Conservation (phyloP, 176 grass and related monocot species). For the Bonia amplexicaulis region DNA sequence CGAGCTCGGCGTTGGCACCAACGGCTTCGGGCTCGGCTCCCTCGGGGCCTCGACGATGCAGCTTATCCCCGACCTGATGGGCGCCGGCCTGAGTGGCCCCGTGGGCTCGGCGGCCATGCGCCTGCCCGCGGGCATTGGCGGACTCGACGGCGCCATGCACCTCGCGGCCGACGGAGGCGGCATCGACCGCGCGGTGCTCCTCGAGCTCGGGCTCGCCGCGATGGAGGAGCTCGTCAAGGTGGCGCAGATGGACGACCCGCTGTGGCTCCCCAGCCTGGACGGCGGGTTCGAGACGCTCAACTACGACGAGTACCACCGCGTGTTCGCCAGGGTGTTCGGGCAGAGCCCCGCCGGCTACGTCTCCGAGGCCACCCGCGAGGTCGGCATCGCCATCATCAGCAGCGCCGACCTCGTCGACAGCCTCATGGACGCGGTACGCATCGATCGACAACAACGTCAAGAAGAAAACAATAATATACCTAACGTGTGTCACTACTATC, state of each 20-base stretch:
- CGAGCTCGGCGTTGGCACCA: slow-evolving; percentile 66
- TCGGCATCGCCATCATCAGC: slow-evolving; percentile 61
- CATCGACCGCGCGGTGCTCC: slow-evolving; percentile 49
- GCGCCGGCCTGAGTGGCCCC: neutral
- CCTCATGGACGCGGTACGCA: slow-evolving; percentile 81
- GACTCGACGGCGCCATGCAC: slow-evolving; percentile 31
- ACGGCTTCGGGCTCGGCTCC: slow-evolving; percentile 41
- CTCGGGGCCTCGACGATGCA: slow-evolving; percentile 37
- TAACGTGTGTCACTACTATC: neutral
- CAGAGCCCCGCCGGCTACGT: slow-evolving; percentile 50
- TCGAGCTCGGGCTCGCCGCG: slow-evolving; percentile 76
- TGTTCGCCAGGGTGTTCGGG: slow-evolving; percentile 48
- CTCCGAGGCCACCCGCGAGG: slow-evolving; percentile 69
- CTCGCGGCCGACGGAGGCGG: neutral
- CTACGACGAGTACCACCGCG: slow-evolving; percentile 62
- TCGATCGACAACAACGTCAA: neutral
- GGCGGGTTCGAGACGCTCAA: slow-evolving; percentile 53
- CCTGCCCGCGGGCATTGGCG: slow-evolving; percentile 20
- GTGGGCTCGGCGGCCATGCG: slow-evolving; percentile 29
- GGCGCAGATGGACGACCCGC: slow-evolving; percentile 73
- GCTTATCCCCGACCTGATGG: slow-evolving; percentile 53
- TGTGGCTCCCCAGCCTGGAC: slow-evolving; percentile 51
- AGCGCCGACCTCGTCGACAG: slow-evolving; percentile 76
- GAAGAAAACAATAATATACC: neutral
- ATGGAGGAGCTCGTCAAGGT: slow-evolving; percentile 94